These are phyloP conservation scores for Coniochaeta sp. DNA, from an alignment of 2,329 filamentous ascomycete species.

Conservation along the genomic window DNA sequence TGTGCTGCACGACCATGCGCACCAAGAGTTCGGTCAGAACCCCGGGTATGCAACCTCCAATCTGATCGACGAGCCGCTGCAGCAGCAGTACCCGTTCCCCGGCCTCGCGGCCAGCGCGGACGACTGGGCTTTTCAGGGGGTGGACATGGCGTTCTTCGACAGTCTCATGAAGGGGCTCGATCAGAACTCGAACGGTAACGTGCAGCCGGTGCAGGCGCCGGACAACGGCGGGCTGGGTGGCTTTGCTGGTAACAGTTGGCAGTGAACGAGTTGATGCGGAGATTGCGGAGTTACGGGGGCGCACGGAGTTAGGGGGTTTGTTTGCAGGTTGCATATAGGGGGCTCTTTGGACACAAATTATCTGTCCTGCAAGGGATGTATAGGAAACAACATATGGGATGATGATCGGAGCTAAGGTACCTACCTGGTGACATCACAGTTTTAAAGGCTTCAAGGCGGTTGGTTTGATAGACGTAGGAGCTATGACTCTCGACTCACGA, in stretches of 20 bases:
- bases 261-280: neutral
- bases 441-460: neutral
- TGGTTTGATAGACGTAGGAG: neutral
- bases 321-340: neutral
- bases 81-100: slow-evolving; percentile 6
- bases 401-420: too few species aligned
- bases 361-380: too few species aligned
- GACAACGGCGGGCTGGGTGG: neutral
- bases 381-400: too few species aligned
- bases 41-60: neutral
- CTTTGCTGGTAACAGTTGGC: neutral
- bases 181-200: neutral
- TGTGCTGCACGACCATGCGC: neutral
- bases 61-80: neutral
- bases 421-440: neutral
- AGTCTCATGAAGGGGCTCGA: slow-evolving; percentile 11
- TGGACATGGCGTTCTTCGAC: slow-evolving; percentile 25
- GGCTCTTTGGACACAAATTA: neutral
- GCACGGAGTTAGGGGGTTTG: neutral
- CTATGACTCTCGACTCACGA: neutral
- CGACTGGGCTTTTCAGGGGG: slow-evolving; percentile 25
- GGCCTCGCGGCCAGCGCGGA: slow-evolving; percentile 15
- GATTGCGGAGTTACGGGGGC: neutral
- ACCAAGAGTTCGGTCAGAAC: neutral
- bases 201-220: neutral